These are phyloP conservation scores for Chamaecyparis obtusa DNA, from an alignment of 75 land plant species.

Conservation along the genomic window DNA sequence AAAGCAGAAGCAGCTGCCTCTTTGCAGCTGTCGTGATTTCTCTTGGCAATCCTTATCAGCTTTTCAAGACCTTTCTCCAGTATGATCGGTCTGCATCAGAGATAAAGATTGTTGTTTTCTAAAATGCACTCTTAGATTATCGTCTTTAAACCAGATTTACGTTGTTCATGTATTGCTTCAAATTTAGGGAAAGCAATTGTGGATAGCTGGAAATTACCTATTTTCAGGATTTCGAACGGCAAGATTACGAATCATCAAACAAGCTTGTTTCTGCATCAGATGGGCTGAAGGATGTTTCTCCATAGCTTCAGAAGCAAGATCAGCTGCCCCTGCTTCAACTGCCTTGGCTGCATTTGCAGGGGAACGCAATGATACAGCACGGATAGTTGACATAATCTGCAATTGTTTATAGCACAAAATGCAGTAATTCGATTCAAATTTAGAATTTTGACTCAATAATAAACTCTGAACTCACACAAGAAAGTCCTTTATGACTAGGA, in stretches of 20 bases:
- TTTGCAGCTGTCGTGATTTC: constrained; percentile 71
- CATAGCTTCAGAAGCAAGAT: constrained; percentile 78
- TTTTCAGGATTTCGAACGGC: constrained; percentile 88
- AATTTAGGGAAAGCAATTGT: background rate
- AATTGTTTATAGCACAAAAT: background rate
- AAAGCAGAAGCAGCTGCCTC: constrained; percentile 84
- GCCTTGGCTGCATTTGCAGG: constrained; percentile 83
- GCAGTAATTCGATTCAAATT: background rate
- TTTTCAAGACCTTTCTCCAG: constrained; percentile 74
- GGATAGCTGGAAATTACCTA: constrained; percentile 38
- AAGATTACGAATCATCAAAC: constrained; percentile 90
- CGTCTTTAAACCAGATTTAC: background rate
- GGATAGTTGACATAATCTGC: constrained; percentile 75
- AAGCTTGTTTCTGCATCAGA: constrained; percentile 76
- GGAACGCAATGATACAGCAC: constrained; percentile 67
- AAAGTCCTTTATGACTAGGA: background rate
- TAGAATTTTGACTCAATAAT: background rate
- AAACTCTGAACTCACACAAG: background rate
- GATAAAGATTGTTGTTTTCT: background rate
- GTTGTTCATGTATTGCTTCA: background rate
- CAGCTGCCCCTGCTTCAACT: constrained; percentile 83
- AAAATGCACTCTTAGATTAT: background rate
- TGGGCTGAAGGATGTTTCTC: constrained; percentile 53
- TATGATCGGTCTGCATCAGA: constrained; percentile 56
- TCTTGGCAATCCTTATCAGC: constrained; percentile 75